Evolutionary conservation across 352 stramenopile genomes (phyloP).

Genomic region (Phytopythium chamaehyphon): DNA sequence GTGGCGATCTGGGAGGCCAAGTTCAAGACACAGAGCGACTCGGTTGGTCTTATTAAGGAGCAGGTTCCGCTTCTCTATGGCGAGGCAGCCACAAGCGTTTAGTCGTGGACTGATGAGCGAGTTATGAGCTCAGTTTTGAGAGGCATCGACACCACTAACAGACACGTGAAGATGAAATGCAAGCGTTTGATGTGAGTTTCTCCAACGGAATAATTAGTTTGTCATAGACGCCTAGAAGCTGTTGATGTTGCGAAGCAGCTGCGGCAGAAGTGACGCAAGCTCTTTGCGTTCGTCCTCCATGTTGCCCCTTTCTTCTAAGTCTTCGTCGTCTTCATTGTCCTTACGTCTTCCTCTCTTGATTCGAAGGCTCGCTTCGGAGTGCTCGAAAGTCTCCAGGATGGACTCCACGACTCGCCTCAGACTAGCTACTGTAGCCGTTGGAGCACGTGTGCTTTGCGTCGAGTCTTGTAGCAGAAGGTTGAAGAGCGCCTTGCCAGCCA

Average conservation of each 20-base stretch:
- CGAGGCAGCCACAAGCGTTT: slow-evolving; percentile 5
- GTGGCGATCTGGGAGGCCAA: slow-evolving; percentile 55
- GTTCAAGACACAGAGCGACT: slow-evolving; percentile 14
- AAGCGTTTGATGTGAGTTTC: not conserved
- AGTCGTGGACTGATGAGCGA: not conserved
- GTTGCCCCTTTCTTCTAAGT: slow-evolving; percentile 8
- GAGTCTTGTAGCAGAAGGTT: slow-evolving; percentile 57
- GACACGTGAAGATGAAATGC: not conserved
- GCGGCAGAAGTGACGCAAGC: slow-evolving; percentile 35
- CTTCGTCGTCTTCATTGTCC: slow-evolving; percentile 4
- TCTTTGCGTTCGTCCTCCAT: slow-evolving; percentile 19
- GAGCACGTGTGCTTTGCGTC: slow-evolving; percentile 1
- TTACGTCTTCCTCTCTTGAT: slow-evolving; percentile 1
- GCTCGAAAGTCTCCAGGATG: slow-evolving; percentile 19
- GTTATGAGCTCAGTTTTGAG: not conserved
- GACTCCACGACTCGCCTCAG: slow-evolving; percentile 27
- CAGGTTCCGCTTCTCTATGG: slow-evolving; percentile 34
- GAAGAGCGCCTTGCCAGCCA: slow-evolving; percentile 81
- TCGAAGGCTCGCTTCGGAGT: not conserved
- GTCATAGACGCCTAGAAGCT: not conserved
- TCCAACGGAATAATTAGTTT: not conserved
- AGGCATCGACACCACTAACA: not conserved
- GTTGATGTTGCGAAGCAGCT: slow-evolving; percentile 33
- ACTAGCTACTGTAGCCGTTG: not conserved
- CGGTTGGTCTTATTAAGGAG: slow-evolving; percentile 22